phyloP scores from a whole-genome alignment of 805 yeast species.

The Lipomyces orientalis region DNA sequence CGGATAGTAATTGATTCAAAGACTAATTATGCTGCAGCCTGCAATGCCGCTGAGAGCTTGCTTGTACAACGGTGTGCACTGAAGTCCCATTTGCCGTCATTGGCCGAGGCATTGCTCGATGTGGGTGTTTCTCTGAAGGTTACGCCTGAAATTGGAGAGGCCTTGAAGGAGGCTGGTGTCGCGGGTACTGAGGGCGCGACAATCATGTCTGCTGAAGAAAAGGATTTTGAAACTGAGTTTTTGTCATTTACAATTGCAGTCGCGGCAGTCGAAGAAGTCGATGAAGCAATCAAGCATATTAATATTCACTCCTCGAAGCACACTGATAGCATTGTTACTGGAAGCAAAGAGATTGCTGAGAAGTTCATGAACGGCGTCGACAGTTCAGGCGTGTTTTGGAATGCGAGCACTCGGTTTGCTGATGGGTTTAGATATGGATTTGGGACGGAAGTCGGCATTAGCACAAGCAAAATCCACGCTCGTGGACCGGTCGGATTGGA shows the following conservation, averaged over 20 bases:
- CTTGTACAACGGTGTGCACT: slow-evolving; percentile 61
- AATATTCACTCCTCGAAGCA: slow-evolving; percentile 93
- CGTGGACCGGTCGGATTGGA: slow-evolving; percentile 99
- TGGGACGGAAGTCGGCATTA: slow-evolving; percentile 98
- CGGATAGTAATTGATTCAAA: slow-evolving; percentile 83
- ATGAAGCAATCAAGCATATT: slow-evolving; percentile 83
- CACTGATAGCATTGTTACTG: slow-evolving; percentile 91
- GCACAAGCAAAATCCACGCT: slow-evolving; percentile 96
- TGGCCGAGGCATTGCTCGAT: slow-evolving; percentile 53
- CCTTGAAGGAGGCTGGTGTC: slow-evolving; percentile 32
- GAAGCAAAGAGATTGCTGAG: slow-evolving; percentile 71
- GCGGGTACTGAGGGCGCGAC: slow-evolving; percentile 37
- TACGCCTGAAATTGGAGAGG: slow-evolving; percentile 53
- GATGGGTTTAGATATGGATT: slow-evolving; percentile 99
- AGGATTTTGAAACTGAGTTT: slow-evolving; percentile 83
- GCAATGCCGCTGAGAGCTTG: slow-evolving; percentile 93
- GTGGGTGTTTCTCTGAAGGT: slow-evolving; percentile 78
- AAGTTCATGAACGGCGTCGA: slow-evolving; percentile 83
- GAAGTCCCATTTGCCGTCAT: slow-evolving; percentile 41
- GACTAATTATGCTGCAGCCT: slow-evolving; percentile 98
- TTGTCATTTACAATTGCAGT: slow-evolving; percentile 84
- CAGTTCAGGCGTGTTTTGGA: slow-evolving; percentile 97
- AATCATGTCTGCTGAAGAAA: slow-evolving; percentile 56
- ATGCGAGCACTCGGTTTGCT: slow-evolving; percentile 95
- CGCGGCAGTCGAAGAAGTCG: slow-evolving; percentile 60